Percentiles rank a stretch among this genome's conserved stretches.
These are phyloP conservation scores for Straminergon stramineum DNA, from an alignment of 225 moss, liverwort and hornwort genomes.

Conservation along the genomic window DNA sequence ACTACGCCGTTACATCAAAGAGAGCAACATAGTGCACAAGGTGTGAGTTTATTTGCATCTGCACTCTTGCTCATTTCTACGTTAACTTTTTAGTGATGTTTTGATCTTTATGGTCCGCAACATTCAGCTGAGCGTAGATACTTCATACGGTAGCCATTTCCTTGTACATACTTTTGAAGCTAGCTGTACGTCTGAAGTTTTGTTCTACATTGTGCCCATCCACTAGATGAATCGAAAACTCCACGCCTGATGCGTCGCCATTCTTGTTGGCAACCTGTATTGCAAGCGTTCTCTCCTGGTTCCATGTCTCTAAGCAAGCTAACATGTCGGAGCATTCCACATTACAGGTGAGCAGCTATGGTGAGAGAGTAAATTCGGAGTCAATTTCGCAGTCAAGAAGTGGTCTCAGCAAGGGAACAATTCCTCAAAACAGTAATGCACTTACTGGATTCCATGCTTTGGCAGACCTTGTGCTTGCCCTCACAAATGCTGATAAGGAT, in stretches of 20 bases:
- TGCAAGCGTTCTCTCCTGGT: neutral
- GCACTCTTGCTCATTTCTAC: neutral
- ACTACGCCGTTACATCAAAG: conserved; percentile 83
- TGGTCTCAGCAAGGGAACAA: conserved; percentile 12
- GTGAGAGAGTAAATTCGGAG: conserved; percentile 48
- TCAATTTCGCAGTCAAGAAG: conserved; percentile 23
- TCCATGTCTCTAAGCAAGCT: neutral
- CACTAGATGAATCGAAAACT: neutral
- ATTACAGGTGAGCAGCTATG: conserved; percentile 79
- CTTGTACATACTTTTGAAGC: neutral
- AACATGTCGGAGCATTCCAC: neutral
- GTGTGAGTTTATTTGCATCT: conserved; percentile 20
- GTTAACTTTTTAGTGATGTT: neutral
- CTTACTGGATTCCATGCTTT: conserved; percentile 74
- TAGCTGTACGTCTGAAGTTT: neutral
- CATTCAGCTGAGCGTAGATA: neutral
- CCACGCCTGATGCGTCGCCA: neutral
- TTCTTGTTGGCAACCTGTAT: neutral
- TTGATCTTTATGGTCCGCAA: neutral
- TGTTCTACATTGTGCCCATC: neutral
- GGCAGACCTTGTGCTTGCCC: conserved; percentile 80
- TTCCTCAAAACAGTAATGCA: conserved; percentile 34
- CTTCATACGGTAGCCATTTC: neutral
- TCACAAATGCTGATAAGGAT: conserved; percentile 83
- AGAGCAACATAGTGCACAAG: conserved; percentile 99